Evolutionary conservation across 805 yeast genomes (phyloP), one percentile per base, ranked within the genome.

Genomic region (Kodamaea hsintzibuensis): DNA sequence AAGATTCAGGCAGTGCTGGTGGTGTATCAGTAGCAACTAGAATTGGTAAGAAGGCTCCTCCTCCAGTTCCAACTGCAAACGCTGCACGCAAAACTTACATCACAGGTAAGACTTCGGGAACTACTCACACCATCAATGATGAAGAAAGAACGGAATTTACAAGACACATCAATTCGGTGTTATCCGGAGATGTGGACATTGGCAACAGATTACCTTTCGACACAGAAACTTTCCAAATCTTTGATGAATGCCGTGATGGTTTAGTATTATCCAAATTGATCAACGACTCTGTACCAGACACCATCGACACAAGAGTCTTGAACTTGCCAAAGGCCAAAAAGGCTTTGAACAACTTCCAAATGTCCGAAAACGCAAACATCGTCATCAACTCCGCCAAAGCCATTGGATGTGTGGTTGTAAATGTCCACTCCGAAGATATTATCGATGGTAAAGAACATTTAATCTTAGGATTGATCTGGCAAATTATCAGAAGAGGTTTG

Each of bases 321-420:
- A 95, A 95, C 72, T 77, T 86, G 69, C 96, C 98, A 22, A 88
- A 87, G 69, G 67, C 69, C 13, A 81, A 81, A 61, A 92, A 90
- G 73, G 73, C 82, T 14, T 81, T 95, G 69, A 95, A 95, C 78
- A 90, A 91, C 67, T 95, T 95, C 80, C 95, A 92, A 60, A 93
- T 96, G 85, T 83, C 89, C 60, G 99, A 95, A 76, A 95, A 95
- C 73, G 97, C 98, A 51, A 95, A 95, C 74, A 92, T 95, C 60
- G 98, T 95, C 39, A 90, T 95, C 73, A 95, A 95, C 72, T 95
- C 99, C 2, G 99, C 99, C 30, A 95, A 95, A 76, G 99, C 98
- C 51, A 95, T 95, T 73, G 99, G 99, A 17, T 93, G 98, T 80
- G 89, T 95, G 54, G 98, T 95, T 49, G 98, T 95, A 50, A 95